A percentile compares a stretch with the other conserved stretches of the same genome.
phyloP scores from a whole-genome alignment of 2,329 filamentous ascomycete species.

The Tolypocladium amazonense region DNA sequence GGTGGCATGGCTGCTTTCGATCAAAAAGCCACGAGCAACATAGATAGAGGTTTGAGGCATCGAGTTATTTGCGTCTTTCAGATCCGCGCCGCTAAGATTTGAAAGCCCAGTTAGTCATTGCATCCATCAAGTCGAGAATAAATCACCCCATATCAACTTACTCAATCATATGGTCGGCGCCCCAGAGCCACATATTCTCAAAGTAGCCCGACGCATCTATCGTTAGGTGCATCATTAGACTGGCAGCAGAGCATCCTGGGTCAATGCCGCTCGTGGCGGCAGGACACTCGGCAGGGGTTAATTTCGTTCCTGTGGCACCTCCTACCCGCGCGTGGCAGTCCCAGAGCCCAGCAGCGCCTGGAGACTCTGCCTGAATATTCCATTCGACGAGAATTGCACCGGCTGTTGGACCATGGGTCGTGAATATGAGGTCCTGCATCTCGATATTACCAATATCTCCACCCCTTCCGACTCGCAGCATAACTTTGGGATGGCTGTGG shows the following conservation, averaged over 20 bases:
- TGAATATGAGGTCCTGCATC: constrained; percentile 58
- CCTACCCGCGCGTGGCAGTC: constrained; percentile 67
- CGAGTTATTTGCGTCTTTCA: constrained; percentile 43
- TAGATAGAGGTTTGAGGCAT: constrained; percentile 31
- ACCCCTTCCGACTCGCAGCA: constrained; percentile 52
- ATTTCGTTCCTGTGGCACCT: constrained; percentile 54
- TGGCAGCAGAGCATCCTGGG: constrained; percentile 47
- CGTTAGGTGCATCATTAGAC: constrained; percentile 39
- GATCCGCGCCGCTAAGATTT: constrained; percentile 6
- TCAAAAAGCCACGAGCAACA: constrained; percentile 22
- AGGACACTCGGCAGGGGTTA: constrained; percentile 51
- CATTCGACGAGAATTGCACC: constrained; percentile 62
- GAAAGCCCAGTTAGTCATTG: too few relatives aligned
- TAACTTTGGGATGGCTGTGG: constrained; percentile 36
- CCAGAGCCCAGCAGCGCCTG: constrained; percentile 33
- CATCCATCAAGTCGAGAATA: too few relatives aligned
- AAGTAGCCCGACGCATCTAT: constrained; percentile 34
- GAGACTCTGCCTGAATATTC: constrained; percentile 25
- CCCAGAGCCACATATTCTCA: constrained; percentile 54
- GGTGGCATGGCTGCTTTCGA: constrained; percentile 16
- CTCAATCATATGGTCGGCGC: constrained; percentile 49
- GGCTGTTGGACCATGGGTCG: constrained; percentile 52
- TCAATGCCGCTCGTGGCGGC: constrained; percentile 32
- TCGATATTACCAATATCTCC: constrained; percentile 56
- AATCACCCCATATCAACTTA: neutral